These are phyloP conservation scores for Cystobasidium pallidum DNA, from an alignment of 1,284 basidiomycete genomes.

Conservation along the genomic window DNA sequence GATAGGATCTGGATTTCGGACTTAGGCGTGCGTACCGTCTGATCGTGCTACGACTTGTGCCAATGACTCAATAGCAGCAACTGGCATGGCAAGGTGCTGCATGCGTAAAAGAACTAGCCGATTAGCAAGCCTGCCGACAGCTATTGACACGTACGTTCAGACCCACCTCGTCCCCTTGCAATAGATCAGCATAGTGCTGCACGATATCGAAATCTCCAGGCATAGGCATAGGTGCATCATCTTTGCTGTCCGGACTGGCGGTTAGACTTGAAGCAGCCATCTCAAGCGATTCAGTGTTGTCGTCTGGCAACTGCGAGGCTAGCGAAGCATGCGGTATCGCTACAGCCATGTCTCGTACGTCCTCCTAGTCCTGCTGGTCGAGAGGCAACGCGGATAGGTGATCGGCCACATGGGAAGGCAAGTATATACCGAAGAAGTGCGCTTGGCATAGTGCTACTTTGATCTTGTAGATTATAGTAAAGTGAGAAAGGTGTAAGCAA, in stretches of 20 bases:
- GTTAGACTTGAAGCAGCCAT: slow-evolving; percentile 31
- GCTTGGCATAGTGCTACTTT: too few relatives aligned
- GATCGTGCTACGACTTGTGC: slow-evolving; percentile 75
- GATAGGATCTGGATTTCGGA: slow-evolving; percentile 6
- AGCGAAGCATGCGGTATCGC: slow-evolving; percentile 5
- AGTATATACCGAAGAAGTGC: too few relatives aligned
- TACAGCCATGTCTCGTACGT: not conserved
- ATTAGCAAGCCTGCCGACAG: not conserved
- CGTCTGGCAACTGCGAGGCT: slow-evolving; percentile 20
- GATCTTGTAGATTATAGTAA: too few relatives aligned
- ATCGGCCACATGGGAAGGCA: not conserved
- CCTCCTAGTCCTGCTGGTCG: not conserved
- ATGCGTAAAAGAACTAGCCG: not conserved
- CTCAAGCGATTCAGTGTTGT: slow-evolving; percentile 1
- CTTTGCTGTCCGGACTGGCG: slow-evolving; percentile 29
- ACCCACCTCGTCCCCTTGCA: slow-evolving; percentile 49
- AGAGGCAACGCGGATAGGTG: not conserved
- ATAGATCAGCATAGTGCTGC: slow-evolving; percentile 44
- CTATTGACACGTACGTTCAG: not conserved
- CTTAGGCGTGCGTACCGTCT: slow-evolving; percentile 64
- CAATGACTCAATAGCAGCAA: slow-evolving; percentile 81
- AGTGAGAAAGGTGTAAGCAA: too few relatives aligned
- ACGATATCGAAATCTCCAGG: slow-evolving; percentile 46
- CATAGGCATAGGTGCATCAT: slow-evolving; percentile 8
- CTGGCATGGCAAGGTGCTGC: slow-evolving; percentile 74